A percentile compares a stretch with the other conserved stretches of the same genome.
These are phyloP conservation scores for Limonium bicolor DNA, from an alignment of 148 eudicot genomes.

Conservation along the genomic window DNA sequence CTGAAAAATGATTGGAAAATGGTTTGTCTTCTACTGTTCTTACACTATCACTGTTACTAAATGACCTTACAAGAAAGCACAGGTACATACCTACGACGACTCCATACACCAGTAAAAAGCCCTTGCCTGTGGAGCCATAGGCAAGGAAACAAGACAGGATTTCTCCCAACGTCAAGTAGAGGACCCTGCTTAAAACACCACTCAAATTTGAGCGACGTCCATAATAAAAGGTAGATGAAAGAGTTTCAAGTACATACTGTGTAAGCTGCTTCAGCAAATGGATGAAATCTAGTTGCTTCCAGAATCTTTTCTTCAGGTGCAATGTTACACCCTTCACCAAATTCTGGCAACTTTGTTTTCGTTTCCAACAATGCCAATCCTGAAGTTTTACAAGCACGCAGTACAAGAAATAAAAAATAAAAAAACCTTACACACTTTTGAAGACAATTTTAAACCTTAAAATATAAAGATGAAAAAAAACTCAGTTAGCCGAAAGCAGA, in stretches of 20 bases:
- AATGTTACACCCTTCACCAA: slow-evolving; percentile 23
- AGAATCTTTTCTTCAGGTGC: slow-evolving; percentile 41
- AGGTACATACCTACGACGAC: slow-evolving; percentile 43
- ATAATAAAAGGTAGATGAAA: not conserved
- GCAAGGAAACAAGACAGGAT: slow-evolving; percentile 56
- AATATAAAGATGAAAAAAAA: no score
- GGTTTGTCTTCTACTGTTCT: no score
- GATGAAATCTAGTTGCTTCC: slow-evolving; percentile 41
- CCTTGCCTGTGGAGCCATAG: slow-evolving; percentile 83
- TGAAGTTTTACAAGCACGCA: no score
- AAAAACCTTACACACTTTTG: no score
- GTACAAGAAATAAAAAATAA: no score
- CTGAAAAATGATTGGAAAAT: no score
- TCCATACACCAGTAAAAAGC: slow-evolving; percentile 43
- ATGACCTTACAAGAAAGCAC: not conserved
- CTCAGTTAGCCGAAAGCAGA: no score
- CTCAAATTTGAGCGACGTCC: not conserved
- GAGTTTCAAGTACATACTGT: slow-evolving; percentile 24
- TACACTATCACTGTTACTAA: no score
- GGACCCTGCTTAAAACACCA: slow-evolving; percentile 40
- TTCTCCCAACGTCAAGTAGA: slow-evolving; percentile 76
- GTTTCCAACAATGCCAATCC: slow-evolving; percentile 48
- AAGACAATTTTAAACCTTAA: no score
- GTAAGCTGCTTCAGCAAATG: slow-evolving; percentile 79
- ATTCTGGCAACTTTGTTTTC: slow-evolving; percentile 21